Evolutionary conservation across 2,329 filamentous ascomycete genomes (phyloP).

Genomic region (Cucurbitaria berberidis): DNA sequence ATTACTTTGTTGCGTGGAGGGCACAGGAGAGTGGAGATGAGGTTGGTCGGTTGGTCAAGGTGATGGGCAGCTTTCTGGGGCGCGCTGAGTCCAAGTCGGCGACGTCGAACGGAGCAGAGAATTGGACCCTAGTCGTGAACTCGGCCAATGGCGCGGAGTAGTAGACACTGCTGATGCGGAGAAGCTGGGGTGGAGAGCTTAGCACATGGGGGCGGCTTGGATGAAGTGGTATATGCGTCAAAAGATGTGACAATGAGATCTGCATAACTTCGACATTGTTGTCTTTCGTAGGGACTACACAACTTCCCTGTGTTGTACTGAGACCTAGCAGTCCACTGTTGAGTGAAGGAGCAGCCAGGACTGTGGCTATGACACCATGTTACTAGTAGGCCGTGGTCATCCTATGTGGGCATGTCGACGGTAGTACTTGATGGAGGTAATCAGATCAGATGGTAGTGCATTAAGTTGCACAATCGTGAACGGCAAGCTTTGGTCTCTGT

Average conservation of each 20-base stretch:
- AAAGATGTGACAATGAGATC: no score
- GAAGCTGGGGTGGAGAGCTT: neutral
- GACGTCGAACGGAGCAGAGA: constrained; percentile 42
- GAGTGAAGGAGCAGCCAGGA: no score
- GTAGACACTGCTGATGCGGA: neutral
- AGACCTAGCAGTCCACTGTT: no score
- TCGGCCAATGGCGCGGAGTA: neutral
- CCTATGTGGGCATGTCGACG: no score
- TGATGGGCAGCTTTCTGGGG: constrained; percentile 25
- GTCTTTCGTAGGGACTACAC: no score
- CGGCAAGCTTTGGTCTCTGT: neutral
- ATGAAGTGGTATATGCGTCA: neutral
- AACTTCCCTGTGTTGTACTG: no score
- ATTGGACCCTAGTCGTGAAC: neutral
- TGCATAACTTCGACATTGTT: no score
- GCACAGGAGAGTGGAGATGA: constrained; percentile 24
- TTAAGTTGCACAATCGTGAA: neutral
- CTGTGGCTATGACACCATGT: no score
- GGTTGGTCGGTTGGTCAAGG: constrained; percentile 24
- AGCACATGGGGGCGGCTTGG: neutral
- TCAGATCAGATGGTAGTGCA: no score
- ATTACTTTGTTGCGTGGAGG: constrained; percentile 65
- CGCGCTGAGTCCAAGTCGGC: neutral
- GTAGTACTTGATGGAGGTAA: no score
- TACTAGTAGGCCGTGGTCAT: no score